These are phyloP conservation scores for Neonectria hederae DNA, from an alignment of 2,329 filamentous ascomycete genomes.

Conservation along the genomic window DNA sequence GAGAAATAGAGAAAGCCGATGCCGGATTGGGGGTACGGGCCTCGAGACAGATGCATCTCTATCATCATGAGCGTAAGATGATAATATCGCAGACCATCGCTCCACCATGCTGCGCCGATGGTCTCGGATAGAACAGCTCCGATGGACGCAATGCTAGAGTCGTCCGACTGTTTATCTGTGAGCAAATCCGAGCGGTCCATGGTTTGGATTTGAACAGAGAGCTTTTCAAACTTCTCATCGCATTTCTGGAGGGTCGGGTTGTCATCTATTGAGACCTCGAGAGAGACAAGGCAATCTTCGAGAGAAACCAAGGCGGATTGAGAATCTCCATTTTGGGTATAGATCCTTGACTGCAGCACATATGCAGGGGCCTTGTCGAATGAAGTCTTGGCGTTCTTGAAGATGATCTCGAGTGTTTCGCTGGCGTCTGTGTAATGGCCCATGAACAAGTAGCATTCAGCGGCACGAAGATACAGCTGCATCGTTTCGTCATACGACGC, in stretches of 20 bases:
- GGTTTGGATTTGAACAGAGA: conserved; percentile 67
- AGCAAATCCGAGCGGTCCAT: conserved; percentile 62
- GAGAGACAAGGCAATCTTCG: conserved; percentile 73
- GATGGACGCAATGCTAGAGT: conserved; percentile 67
- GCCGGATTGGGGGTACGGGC: conserved; percentile 75
- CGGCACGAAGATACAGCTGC: conserved; percentile 78
- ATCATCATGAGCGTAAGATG: conserved; percentile 74
- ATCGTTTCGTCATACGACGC: conserved; percentile 88
- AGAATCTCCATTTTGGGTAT: conserved; percentile 77
- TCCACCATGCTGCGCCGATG: conserved; percentile 77
- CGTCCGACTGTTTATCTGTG: conserved; percentile 53
- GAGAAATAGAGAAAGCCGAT: conserved; percentile 74
- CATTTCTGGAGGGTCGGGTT: conserved; percentile 79
- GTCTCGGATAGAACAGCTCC: conserved; percentile 78
- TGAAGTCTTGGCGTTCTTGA: conserved; percentile 73
- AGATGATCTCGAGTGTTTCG: conserved; percentile 74
- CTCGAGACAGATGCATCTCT: conserved; percentile 69
- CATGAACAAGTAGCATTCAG: conserved; percentile 85
- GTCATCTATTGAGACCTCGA: conserved; percentile 73
- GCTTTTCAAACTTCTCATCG: conserved; percentile 75
- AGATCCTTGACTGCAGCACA: conserved; percentile 83
- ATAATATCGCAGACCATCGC: conserved; percentile 76
- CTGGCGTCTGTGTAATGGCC: conserved; percentile 75
- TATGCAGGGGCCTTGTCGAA: conserved; percentile 86
- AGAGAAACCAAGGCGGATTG: conserved; percentile 74